Base-by-base conservation (phyloP, 2,329 filamentous ascomycete genomes). In the Alternaria postmessia region DNA sequence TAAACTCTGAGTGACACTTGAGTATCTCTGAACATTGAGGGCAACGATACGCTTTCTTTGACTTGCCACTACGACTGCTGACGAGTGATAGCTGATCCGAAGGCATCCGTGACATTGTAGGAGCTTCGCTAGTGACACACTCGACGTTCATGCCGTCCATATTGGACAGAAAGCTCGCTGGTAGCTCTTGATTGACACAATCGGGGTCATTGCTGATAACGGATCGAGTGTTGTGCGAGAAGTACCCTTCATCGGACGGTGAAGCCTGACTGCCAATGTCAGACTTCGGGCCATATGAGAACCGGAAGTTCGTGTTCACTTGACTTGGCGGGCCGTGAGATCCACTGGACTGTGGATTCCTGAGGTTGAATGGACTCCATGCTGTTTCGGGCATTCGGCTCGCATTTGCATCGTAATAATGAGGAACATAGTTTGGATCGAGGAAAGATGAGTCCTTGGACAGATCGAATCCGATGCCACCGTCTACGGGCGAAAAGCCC, bases 1-100 rank as follows among this genome's bases (percentile, higher is more conserved):
- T 79, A 55, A 67, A 64, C 49, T 79, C 78, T 12, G 78, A 80
- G 7, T 68, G 66, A 57, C 76, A 79, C 38, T 75, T 79, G 1
- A 66, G 71, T 1, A 66, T 30, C 11, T 71, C 62, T 6, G 36
- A 18, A 51, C 78, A 79, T 12, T 51, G 52, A 1, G 62, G 28
- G 51, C 74, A 77, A 46, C 39, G 54, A 24, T 61, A 44, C 38
- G 28, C 53, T 55, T 73, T 70, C 2, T 52, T 64, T 16, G 55
- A 59, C 16, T 41, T 58, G 4, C 49, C 58, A 52, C 73, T 78
- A 24, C 66, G 67, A 51, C 63, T 67, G 52, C 75, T 76, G 20
- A 69, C 55, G 16, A 68, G 61, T 12, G 74, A 76, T 24, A 42
- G 56, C 38, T 70, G 66, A 47, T 76, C 74, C 3, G 70, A 71